phyloP scores from a whole-genome alignment of 495 filamentous ascomycete species.

The Chaetomium fimeti region DNA sequence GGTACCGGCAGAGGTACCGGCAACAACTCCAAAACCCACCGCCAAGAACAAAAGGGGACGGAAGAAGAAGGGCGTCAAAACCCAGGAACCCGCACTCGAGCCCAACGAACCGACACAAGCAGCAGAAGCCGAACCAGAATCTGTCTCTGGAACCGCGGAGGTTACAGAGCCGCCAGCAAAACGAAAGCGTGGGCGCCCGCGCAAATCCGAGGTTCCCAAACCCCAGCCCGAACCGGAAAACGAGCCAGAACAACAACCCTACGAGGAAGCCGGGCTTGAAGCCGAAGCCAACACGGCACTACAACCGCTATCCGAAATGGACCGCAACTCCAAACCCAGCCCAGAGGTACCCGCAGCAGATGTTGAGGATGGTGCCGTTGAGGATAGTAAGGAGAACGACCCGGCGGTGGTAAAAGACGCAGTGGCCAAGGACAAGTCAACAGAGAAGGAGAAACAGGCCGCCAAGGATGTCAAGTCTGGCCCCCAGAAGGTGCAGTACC shows the following conservation, averaged over 20 bases:
- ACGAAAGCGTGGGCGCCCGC: conserved; percentile 24
- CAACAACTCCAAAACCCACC: not conserved
- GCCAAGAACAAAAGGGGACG: conserved; percentile 11
- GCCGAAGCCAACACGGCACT: not conserved
- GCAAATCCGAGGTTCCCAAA: conserved; percentile 15
- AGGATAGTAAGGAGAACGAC: conserved; percentile 11
- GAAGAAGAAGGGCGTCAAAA: conserved; percentile 12
- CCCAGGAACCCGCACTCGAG: not conserved
- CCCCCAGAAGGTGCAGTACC: conserved; percentile 23
- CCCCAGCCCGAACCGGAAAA: conserved; percentile 7
- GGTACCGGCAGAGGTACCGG: not conserved
- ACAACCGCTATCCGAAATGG: conserved; percentile 10
- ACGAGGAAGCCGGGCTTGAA: not conserved
- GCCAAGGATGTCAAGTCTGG: conserved; percentile 1
- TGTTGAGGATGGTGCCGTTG: not conserved
- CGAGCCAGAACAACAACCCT: not conserved
- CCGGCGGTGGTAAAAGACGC: not conserved
- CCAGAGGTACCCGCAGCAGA: not conserved
- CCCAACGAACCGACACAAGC: not conserved
- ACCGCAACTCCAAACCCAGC: conserved; percentile 8
- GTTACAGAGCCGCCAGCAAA: conserved; percentile 19
- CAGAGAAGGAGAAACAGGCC: conserved; percentile 15
- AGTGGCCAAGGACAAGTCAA: not conserved
- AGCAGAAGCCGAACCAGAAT: not conserved
- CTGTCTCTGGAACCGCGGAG: not conserved